Evolutionary conservation across 129 eudicot genomes (phyloP).

Genomic region (Pulicaria dysenterica): DNA sequence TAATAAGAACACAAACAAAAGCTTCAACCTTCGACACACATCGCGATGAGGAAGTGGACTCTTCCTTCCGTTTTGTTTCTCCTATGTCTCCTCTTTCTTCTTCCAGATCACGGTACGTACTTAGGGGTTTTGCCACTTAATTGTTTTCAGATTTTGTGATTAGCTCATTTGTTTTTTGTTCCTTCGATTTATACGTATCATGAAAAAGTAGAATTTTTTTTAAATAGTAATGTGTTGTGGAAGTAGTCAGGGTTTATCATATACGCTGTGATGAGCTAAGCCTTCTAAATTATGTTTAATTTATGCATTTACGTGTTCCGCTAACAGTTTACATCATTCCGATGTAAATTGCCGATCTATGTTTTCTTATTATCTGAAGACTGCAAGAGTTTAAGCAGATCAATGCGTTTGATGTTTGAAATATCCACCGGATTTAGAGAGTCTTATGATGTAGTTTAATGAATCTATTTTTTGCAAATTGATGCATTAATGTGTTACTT

Average conservation of each 20-base stretch:
- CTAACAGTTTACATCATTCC: neutral
- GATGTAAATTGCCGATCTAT: constrained; percentile 20
- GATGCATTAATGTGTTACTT: neutral
- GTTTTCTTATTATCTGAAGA: neutral
- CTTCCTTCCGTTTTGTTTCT: constrained; percentile 71
- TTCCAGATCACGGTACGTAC: constrained; percentile 85
- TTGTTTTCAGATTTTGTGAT: constrained; percentile 7
- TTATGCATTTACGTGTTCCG: neutral
- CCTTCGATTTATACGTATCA: neutral
- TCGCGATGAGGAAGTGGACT: constrained; percentile 94
- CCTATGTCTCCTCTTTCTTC: constrained; percentile 75
- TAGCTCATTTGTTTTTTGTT: neutral
- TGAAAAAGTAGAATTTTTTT: constrained; percentile 13
- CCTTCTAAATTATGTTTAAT: neutral
- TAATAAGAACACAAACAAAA: constrained; percentile 6
- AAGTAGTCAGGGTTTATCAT: neutral
- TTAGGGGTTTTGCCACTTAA: neutral
- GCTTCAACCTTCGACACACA: constrained; percentile 1
- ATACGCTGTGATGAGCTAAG: neutral
- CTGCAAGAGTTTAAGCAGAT: constrained; percentile 5
- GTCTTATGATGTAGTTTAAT: constrained; percentile 8
- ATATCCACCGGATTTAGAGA: neutral
- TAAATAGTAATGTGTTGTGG: neutral
- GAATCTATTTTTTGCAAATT: neutral
- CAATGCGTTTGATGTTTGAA: constrained; percentile 16